Base-by-base conservation (phyloP, 352 stramenopile species). In the Phytophthora boehmeriae region DNA sequence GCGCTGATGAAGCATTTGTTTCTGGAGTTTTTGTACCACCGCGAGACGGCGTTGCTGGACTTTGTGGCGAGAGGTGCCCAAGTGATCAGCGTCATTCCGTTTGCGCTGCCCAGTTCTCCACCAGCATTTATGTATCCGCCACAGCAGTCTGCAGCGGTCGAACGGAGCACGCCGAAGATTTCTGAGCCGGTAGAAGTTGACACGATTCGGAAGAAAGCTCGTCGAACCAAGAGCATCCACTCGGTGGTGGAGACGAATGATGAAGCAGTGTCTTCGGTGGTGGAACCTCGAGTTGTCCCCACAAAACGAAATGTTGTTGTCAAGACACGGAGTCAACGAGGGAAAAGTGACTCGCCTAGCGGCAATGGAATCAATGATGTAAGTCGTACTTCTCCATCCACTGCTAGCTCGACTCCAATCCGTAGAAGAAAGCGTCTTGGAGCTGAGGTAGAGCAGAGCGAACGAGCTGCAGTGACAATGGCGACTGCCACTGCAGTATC, bases 71-170 rank as follows among this genome's bases (percentile, higher is more conserved):
- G 50, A 13, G 70, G 76, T 0, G 41, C 36, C 9, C 28, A 62
- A 23, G 73, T 73, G 11, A 77, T 85, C 20, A 76, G 60, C 54
- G 69, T 85, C 10, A 71, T 85, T 28, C 76, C 59, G 0, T 76
- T 60, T 38, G 52, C 67, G 10, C 59, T 77, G n/a, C 38, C 61
- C 11, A 13, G 20, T 11, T 5, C 41, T 17, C 20, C n/a, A 35
- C 19, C 8, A 9, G 43, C 41, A 20, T 20, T 30, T 0, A 11
- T 22, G 16, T 25, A 35, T 53, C 23, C 19, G n/a, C 17, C 22
- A 1, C 34, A 48, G 34, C 27, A 17, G 25, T 17, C 44, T 9
- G 13, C 44, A 25, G 44, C 38, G 17, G 35, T 47, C 10, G 20
- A 59, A 20, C n/a, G 41, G 14, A 27, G 36, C 47, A 34, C 11